Evolutionary conservation across 495 filamentous ascomycete genomes (phyloP).

Genomic region (Annulohypoxylon nitens): DNA sequence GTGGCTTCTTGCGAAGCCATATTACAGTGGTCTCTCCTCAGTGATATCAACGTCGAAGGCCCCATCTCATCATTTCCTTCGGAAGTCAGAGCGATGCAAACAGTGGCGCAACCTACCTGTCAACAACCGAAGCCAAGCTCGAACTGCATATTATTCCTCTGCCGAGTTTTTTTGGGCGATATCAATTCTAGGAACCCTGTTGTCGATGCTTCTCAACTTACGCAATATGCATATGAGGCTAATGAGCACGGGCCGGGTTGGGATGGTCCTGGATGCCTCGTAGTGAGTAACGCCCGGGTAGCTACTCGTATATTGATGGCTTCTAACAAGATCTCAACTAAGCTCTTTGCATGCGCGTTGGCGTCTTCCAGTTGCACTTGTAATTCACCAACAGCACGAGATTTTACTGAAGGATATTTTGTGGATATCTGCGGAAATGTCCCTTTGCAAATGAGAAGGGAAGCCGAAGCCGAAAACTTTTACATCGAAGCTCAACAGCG

Average conservation of each 20-base stretch:
- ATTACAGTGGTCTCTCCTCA: background rate
- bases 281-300: conserved; percentile 5
- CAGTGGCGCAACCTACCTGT: background rate
- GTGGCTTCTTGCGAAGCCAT: background rate
- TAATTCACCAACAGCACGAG: background rate
- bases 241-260: conserved; percentile 21
- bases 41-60: background rate
- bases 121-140: background rate
- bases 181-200: conserved; percentile 16
- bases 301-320: background rate
- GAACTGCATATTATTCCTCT: background rate
- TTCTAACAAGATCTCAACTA: background rate
- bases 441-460: background rate
- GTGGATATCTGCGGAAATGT: background rate
- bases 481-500: background rate
- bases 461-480: background rate
- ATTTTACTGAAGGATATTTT: background rate
- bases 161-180: conserved; percentile 1
- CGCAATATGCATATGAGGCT: conserved; percentile 5
- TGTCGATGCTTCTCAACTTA: conserved; percentile 9
- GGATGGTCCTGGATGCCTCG: conserved; percentile 29
- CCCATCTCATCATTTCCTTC: background rate
- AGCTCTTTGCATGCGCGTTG: background rate
- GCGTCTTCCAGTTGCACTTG: background rate
- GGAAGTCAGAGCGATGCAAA: background rate